A percentile compares a stretch with the other conserved stretches of the same genome.
phyloP scores from a whole-genome alignment of 495 filamentous ascomycete genomes.

The Choiromyces venosus region DNA sequence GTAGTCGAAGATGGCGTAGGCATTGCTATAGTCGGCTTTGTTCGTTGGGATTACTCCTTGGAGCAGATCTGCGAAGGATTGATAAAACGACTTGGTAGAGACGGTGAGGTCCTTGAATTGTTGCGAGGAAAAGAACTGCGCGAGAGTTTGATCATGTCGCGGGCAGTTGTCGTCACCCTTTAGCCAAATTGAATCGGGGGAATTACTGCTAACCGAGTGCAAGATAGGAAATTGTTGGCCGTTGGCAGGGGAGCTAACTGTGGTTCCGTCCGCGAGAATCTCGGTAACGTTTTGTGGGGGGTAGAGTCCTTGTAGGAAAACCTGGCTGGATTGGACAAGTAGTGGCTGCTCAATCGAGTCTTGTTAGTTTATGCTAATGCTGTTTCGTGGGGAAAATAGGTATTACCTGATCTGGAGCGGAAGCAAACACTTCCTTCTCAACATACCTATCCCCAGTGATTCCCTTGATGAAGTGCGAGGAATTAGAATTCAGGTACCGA shows the following conservation, averaged over 20 bases:
- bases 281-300: constrained; percentile 54
- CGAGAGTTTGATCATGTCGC: constrained; percentile 43
- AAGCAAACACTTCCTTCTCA: constrained; percentile 25
- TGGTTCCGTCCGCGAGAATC: constrained; percentile 57
- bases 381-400: constrained; percentile 47
- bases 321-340: constrained; percentile 58
- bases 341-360: constrained; percentile 43
- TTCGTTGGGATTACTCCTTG: constrained; percentile 23
- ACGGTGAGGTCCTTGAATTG: constrained; percentile 44
- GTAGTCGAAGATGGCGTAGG: constrained; percentile 62
- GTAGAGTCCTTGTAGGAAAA: constrained; percentile 77
- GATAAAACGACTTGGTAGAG: constrained; percentile 51
- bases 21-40: constrained; percentile 51
- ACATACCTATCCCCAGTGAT: constrained; percentile 14
- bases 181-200: constrained; percentile 55
- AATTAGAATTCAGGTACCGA: constrained; percentile 52
- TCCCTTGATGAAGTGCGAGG: constrained; percentile 43
- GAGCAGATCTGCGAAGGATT: constrained; percentile 47
- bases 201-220: constrained; percentile 48
- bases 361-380: constrained; percentile 44
- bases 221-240: constrained; percentile 72
- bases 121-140: constrained; percentile 45
- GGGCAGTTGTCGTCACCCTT: constrained; percentile 57
- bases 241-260: constrained; percentile 54
- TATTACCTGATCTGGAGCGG: constrained; percentile 34